A percentile compares a stretch with the other conserved stretches of the same genome.
These are phyloP conservation scores for Cyclaneusma minus DNA, from an alignment of 2,329 filamentous ascomycete species.

Conservation along the genomic window DNA sequence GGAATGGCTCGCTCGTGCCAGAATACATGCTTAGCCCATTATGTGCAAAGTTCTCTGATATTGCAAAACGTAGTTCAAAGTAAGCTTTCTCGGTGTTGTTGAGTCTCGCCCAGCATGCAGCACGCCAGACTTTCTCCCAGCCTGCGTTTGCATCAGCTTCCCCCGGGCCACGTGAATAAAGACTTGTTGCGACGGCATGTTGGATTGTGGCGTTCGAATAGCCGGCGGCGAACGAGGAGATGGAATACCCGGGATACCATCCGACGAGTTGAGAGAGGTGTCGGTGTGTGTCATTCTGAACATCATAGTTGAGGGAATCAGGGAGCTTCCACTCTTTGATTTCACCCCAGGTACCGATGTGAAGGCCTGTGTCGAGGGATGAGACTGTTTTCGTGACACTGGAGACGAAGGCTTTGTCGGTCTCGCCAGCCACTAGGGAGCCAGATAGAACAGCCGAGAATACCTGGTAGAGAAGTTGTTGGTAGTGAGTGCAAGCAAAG, in stretches of 20 bases:
- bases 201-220: slow-evolving; percentile 27
- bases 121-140: slow-evolving; percentile 42
- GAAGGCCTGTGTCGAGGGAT: slow-evolving; percentile 33
- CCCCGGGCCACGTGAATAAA: slow-evolving; percentile 30
- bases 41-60: slow-evolving; percentile 30
- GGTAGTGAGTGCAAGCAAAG: slow-evolving; percentile 36
- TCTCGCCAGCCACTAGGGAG: slow-evolving; percentile 11
- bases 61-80: slow-evolving; percentile 29
- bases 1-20: slow-evolving; percentile 30
- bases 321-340: slow-evolving; percentile 35
- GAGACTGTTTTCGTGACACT: slow-evolving; percentile 25
- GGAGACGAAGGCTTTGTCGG: slow-evolving; percentile 16
- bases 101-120: slow-evolving; percentile 37
- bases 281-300: slow-evolving; percentile 28
- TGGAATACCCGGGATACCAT: slow-evolving; percentile 36
- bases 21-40: slow-evolving; percentile 37
- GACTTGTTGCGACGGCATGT: slow-evolving; percentile 26
- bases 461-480: slow-evolving; percentile 31
- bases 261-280: slow-evolving; percentile 40
- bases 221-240: slow-evolving; percentile 26
- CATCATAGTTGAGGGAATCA: slow-evolving; percentile 17
- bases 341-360: slow-evolving; percentile 25
- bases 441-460: slow-evolving; percentile 22
- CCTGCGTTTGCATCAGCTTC: slow-evolving; percentile 35
- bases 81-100: slow-evolving; percentile 34